Conservation (phyloP, 78 protist species). For the Carpediemonas membranifera region DNA sequence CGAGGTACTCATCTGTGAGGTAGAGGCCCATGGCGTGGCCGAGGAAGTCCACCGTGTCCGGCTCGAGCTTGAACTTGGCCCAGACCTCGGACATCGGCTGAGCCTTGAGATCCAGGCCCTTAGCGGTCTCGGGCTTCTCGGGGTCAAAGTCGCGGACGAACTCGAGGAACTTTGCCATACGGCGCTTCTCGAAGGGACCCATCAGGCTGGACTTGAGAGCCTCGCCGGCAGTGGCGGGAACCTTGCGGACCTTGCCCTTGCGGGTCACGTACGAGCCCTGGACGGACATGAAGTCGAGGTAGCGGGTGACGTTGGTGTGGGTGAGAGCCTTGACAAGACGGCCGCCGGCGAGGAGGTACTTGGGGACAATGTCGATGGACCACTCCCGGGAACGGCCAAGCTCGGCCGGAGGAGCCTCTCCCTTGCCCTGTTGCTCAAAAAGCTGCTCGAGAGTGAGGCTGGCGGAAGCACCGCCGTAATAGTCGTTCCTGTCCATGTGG, state of each 20-base stretch:
- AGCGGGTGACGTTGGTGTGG: slow-evolving; percentile 82
- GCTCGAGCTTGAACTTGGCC: slow-evolving; percentile 63
- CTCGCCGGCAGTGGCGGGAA: slow-evolving; percentile 83
- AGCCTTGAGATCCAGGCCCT: slow-evolving; percentile 41
- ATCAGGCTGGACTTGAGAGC: slow-evolving; percentile 75
- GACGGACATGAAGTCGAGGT: slow-evolving; percentile 84
- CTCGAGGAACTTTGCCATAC: slow-evolving; percentile 63
- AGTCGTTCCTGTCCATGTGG: slow-evolving; percentile 92
- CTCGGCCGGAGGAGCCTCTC: slow-evolving; percentile 13
- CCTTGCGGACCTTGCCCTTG: slow-evolving; percentile 34
- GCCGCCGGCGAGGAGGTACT: slow-evolving; percentile 82
- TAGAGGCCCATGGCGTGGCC: slow-evolving; percentile 91
- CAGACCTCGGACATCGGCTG: slow-evolving; percentile 60
- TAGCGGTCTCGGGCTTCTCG: slow-evolving; percentile 51
- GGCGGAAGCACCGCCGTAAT: slow-evolving; percentile 96
- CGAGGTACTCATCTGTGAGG: slow-evolving; percentile 64
- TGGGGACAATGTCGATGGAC: slow-evolving; percentile 90
- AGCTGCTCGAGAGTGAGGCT: slow-evolving; percentile 77
- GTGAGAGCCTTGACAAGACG: slow-evolving; percentile 81
- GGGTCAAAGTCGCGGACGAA: slow-evolving; percentile 61
- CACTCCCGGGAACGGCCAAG: slow-evolving; percentile 81
- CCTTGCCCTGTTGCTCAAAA: slow-evolving; percentile 39
- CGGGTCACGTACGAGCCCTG: slow-evolving; percentile 73
- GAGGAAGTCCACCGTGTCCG: slow-evolving; percentile 73
- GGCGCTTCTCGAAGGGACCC: slow-evolving; percentile 90